Evolutionary conservation across 1,284 basidiomycete species (phyloP), one percentile per base, ranked within the genome.

Genomic region (Leccinum griseonigrum): DNA sequence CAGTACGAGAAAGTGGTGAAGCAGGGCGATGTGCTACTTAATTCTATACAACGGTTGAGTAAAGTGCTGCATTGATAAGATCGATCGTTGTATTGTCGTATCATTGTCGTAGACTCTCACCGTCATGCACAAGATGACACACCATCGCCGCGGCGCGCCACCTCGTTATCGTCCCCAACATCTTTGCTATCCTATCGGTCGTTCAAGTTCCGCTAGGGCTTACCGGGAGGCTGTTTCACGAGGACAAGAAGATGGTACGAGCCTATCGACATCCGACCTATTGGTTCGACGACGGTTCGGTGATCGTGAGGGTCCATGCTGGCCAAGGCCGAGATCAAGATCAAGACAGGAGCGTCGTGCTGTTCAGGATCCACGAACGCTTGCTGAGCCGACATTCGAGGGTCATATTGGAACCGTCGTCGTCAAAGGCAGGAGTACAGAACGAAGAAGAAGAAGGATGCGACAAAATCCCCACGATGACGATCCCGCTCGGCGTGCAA

Each of bases 1-100:
- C 90, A 95, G 71, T 98, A 98, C 73, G 94, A 95, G 71, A 89
- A 90, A 57, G 91, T 98, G 69, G 82, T 95, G 67, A 88, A 91
- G 76, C 89, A 93, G 74, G 92, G 93, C 2, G 96, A 98, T 75
- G 77, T 94, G n/a, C 76, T 98, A 61, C 78, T 98, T 60, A 96
- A 90, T 70, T 83, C 85, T 61, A 82, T 92, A 66, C 88, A 91
- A 71, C 77, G 88, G 68, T 73, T 91, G 73, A 90, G 89, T 69
- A 90, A 90, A 74, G 89, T 91, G 29, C 69, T 91, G 75, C 87
- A 89, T 74, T 90, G 76, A 71, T 13, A 31, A 54, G n/a, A 43
- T 43, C 38, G 38, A 40, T 40, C 38, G 16, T 43, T 43, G 40
- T 43, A 43, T 43, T 43, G 40, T 43, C n/a, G 40, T 43, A 18